Percentiles rank a stretch among this genome's conserved stretches.
Conservation (phyloP, 441 rosid species). For the Raphanus hybrid region DNA sequence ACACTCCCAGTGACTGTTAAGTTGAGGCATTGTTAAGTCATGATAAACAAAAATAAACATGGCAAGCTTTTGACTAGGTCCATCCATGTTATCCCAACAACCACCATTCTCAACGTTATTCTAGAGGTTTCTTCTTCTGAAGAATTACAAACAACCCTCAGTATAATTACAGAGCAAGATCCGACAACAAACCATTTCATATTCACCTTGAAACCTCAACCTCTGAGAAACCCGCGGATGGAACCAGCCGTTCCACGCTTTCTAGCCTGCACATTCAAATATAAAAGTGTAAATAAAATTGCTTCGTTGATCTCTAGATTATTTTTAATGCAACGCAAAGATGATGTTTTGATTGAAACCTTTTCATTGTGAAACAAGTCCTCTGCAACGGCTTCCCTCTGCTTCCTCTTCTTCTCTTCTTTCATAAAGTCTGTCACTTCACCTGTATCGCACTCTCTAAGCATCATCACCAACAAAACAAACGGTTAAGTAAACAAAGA, state of each 20-base stretch:
- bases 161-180: no score
- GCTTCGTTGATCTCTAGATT: constrained; percentile 3
- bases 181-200: neutral
- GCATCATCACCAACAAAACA: neutral
- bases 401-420: constrained; percentile 88
- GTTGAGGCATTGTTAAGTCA: no score
- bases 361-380: constrained; percentile 76
- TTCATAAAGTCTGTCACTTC: constrained; percentile 59
- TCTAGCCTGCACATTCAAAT: constrained; percentile 58
- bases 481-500: constrained; percentile 9
- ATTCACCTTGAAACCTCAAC: constrained; percentile 32
- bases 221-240: constrained; percentile 53
- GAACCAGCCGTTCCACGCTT: constrained; percentile 65
- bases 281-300: constrained; percentile 1
- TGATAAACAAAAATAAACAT: no score
- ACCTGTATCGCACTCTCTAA: constrained; percentile 62
- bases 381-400: constrained; percentile 90
- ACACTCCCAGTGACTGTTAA: no score
- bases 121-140: no score
- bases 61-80: no score
- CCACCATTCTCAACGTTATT: no score
- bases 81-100: no score
- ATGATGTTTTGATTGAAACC: constrained; percentile 49
- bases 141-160: no score
- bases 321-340: constrained; percentile 9